phyloP scores from a whole-genome alignment of 1,284 basidiomycete genomes.

The Ceratobasidium sp. region DNA sequence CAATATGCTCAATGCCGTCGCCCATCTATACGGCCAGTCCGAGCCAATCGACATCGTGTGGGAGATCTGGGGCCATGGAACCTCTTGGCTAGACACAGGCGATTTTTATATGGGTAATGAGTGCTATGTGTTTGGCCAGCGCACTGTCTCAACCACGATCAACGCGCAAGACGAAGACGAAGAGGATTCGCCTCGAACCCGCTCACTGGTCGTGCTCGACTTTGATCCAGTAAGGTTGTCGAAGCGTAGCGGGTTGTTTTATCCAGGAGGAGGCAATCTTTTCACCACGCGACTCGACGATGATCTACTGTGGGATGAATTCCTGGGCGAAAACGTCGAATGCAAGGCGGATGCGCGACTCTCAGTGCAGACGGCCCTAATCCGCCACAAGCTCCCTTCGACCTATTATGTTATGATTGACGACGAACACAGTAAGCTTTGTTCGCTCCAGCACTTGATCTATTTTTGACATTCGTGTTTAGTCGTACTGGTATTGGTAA shows the following conservation, averaged over 20 bases:
- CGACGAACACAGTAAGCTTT: conserved; percentile 28
- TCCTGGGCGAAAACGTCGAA: not conserved
- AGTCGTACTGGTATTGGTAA: conserved; percentile 21
- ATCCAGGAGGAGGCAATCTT: not conserved
- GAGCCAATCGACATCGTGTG: not conserved
- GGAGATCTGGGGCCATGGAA: conserved; percentile 10
- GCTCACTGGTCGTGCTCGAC: conserved; percentile 19
- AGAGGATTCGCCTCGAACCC: not conserved
- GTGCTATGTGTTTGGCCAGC: conserved; percentile 26
- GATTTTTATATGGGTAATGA: conserved; percentile 4
- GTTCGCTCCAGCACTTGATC: not conserved
- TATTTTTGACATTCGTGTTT: not conserved
- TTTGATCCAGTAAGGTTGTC: conserved; percentile 8
- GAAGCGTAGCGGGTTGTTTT: not conserved
- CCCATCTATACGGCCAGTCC: not conserved
- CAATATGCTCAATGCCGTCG: not conserved
- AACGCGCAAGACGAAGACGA: not conserved
- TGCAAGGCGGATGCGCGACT: not conserved
- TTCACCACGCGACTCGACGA: not conserved
- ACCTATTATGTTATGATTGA: conserved; percentile 14
- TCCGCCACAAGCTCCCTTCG: not conserved
- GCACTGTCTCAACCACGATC: not conserved
- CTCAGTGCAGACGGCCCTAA: not conserved
- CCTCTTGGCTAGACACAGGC: conserved; percentile 22
- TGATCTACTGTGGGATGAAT: not conserved